A percentile compares a stretch with the other conserved stretches of the same genome.
Evolutionary conservation across 805 yeast genomes (phyloP).

Genomic region (Metschnikowia picachoensis): DNA sequence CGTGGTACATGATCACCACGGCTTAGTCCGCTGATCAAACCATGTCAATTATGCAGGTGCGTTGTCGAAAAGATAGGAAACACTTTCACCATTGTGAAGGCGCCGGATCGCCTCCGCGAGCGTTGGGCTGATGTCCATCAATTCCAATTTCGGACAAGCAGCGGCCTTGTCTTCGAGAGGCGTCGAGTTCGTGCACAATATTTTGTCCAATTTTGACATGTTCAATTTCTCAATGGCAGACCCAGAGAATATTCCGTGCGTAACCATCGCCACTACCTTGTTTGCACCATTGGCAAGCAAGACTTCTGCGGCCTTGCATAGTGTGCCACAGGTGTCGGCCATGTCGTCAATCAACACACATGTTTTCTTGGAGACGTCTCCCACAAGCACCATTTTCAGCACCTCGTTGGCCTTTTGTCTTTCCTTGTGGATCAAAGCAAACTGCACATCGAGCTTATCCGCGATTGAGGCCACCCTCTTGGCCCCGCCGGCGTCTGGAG

Average conservation of each 20-base stretch:
- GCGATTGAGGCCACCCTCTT: conserved; percentile 94
- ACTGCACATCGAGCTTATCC: conserved; percentile 84
- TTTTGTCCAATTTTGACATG: conserved; percentile 59
- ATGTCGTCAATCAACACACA: conserved; percentile 92
- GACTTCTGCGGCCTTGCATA: conserved; percentile 91
- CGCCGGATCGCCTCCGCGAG: conserved; percentile 93
- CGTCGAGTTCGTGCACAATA: conserved; percentile 91
- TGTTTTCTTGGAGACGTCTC: conserved; percentile 80
- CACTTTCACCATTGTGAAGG: conserved; percentile 93
- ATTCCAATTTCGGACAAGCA: conserved; percentile 64
- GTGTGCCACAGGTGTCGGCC: conserved; percentile 98
- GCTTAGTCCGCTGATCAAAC: neutral
- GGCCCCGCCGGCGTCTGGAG: conserved; percentile 99
- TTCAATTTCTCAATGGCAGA: conserved; percentile 72
- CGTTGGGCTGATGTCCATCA: conserved; percentile 80
- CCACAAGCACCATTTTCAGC: conserved; percentile 91
- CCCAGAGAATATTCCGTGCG: conserved; percentile 92
- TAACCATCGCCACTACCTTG: conserved; percentile 86
- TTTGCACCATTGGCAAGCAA: conserved; percentile 76
- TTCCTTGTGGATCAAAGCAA: conserved; percentile 95
- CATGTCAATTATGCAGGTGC: conserved; percentile 25
- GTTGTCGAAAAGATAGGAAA: conserved; percentile 78
- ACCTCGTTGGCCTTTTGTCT: conserved; percentile 94
- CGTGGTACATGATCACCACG: conserved; percentile 48
- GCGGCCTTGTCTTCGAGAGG: conserved; percentile 68